phyloP scores from a whole-genome alignment of 2,329 filamentous ascomycete species.

The Monosporascus sp. region DNA sequence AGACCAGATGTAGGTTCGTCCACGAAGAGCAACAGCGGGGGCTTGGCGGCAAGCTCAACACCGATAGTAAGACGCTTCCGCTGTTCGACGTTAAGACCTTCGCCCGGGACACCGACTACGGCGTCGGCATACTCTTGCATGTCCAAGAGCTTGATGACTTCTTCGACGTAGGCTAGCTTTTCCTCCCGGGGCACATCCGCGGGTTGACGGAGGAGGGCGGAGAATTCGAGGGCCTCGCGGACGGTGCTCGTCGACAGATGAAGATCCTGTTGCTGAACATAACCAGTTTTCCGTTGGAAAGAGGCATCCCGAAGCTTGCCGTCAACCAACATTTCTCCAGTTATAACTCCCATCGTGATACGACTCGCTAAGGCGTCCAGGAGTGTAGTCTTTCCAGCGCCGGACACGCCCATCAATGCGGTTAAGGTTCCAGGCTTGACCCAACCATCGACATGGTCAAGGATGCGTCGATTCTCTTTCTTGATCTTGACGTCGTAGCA shows the following conservation, averaged over 20 bases:
- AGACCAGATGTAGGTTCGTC: slow-evolving; percentile 94
- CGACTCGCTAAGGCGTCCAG: slow-evolving; percentile 81
- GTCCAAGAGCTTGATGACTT: slow-evolving; percentile 84
- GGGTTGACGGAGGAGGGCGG: slow-evolving; percentile 79
- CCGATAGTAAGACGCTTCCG: slow-evolving; percentile 82
- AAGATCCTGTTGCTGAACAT: slow-evolving; percentile 89
- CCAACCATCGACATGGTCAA: slow-evolving; percentile 87
- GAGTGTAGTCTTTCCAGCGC: slow-evolving; percentile 91
- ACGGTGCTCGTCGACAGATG: slow-evolving; percentile 82
- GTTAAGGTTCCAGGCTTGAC: slow-evolving; percentile 89
- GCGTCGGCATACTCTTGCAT: slow-evolving; percentile 90
- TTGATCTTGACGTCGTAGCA: slow-evolving; percentile 79
- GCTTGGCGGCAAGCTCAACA: slow-evolving; percentile 92
- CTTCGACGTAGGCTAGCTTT: slow-evolving; percentile 82
- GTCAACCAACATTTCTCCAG: slow-evolving; percentile 71
- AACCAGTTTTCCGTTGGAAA: slow-evolving; percentile 89
- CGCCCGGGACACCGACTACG: slow-evolving; percentile 82
- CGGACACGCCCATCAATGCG: slow-evolving; percentile 85
- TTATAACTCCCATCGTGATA: slow-evolving; percentile 83
- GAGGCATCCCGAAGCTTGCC: slow-evolving; percentile 66
- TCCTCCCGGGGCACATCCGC: slow-evolving; percentile 65
- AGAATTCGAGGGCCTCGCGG: slow-evolving; percentile 82
- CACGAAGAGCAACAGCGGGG: slow-evolving; percentile 81
- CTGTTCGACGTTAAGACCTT: slow-evolving; percentile 72
- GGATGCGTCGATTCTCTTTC: slow-evolving; percentile 64